A percentile compares a stretch with the other conserved stretches of the same genome.
Evolutionary conservation across 169 alveolate genomes (phyloP).

Genomic region (Cryptosporidium andersoni): DNA sequence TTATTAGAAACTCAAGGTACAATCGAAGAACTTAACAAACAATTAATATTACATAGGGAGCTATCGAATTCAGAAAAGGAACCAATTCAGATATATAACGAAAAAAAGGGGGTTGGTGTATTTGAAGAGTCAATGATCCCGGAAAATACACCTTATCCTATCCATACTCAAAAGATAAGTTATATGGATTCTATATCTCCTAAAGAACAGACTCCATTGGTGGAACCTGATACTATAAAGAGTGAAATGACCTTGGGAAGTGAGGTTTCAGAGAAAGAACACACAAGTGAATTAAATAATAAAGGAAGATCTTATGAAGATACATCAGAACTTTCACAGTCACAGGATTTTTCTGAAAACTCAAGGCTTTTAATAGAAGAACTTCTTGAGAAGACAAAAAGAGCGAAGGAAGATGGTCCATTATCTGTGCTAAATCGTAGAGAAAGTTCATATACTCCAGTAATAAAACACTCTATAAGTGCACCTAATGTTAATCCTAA

Average conservation of each 20-base stretch:
- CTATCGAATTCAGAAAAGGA: slow-evolving; percentile 23
- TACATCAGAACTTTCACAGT: too few relatives aligned
- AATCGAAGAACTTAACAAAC: slow-evolving; percentile 45
- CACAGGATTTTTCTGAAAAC: too few relatives aligned
- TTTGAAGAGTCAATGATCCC: slow-evolving; percentile 40
- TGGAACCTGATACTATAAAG: too few relatives aligned
- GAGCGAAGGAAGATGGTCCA: background rate
- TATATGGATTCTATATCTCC: too few relatives aligned
- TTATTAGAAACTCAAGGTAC: slow-evolving; percentile 59
- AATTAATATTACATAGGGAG: slow-evolving; percentile 46
- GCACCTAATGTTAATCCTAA: background rate
- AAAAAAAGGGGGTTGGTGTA: background rate
- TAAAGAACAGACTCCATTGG: too few relatives aligned
- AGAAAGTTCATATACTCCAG: slow-evolving; percentile 25
- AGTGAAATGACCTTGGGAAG: too few relatives aligned
- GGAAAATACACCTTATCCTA: background rate
- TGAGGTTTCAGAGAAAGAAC: too few relatives aligned
- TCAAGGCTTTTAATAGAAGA: background rate
- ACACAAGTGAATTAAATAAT: too few relatives aligned
- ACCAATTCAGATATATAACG: background rate
- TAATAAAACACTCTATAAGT: background rate
- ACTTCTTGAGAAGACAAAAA: background rate
- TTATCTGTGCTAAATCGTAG: slow-evolving; percentile 10
- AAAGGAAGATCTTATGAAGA: too few relatives aligned
- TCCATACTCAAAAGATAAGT: too few relatives aligned